Base-by-base conservation (phyloP, 2,329 filamentous ascomycete genomes). In the Fusarium floridanum region DNA sequence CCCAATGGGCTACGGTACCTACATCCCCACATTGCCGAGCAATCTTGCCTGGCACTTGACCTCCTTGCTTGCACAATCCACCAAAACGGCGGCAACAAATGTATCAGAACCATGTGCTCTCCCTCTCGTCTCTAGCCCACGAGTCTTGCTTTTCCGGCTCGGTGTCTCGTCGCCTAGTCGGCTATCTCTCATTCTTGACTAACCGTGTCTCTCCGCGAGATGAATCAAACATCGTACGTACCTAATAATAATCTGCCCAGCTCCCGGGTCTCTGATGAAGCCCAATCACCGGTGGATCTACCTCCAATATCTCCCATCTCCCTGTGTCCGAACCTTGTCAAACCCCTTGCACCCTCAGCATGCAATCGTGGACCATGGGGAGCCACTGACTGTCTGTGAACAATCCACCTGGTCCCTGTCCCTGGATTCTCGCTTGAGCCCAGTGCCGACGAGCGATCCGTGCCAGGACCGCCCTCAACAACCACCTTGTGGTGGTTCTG, bases 391-490 rank as follows among this genome's bases (percentile, higher is more conserved):
- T 71, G 57, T 68, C 60, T 64, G 70, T 71, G 60, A 74, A 72
- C 60, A 74, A 70, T 71, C 71, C 69, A 74, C 76, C 69, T 64
- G 66, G 71, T 56, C 75, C 74, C 63, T 73, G 74, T 71, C 66
- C 55, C 66, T 77, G 66, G 62, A 34, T 66, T 70, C 71, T 77
- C 75, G 70, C 73, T 74, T 76, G 67, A 71, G 61, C 50, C 64
- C 70, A 75, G 74, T 78, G 66, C 76, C 76, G 73, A 74, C 69
- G 32, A 66, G 71, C 76, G 76, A 76, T 71, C 76, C 75, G 73
- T 78, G 75, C 68, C 59, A 48, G 65, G 67, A 60, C 61, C 63
- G 65, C 68, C 74, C 64, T 68, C 72, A 77, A 75, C 76, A 77
- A 77, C 66, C 60, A 69, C 67, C 60, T 75, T 66, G 59, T 66